Conservation (phyloP, 2,329 filamentous ascomycete genomes). For the Fusarium sp. region DNA sequence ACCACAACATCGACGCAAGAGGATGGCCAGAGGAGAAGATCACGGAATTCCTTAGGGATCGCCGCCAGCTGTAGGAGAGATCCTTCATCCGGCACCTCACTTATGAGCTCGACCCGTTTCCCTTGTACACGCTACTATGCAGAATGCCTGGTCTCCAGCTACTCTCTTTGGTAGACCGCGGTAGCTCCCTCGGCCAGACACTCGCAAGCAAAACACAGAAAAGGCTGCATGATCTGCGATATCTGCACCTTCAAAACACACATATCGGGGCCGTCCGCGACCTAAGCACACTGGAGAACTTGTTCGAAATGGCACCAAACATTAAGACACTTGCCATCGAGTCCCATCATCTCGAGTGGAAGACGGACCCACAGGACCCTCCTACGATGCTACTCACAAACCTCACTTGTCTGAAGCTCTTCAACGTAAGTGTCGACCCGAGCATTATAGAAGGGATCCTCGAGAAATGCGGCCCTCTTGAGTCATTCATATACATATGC, state of each 20-base stretch:
- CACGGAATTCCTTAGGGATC: neutral
- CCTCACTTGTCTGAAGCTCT: neutral
- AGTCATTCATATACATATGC: neutral
- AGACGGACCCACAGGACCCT: rapidly evolving
- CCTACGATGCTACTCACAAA: neutral
- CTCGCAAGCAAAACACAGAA: rapidly evolving
- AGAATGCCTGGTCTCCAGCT: neutral
- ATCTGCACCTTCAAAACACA: neutral
- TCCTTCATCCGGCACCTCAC: neutral
- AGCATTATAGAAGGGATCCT: rapidly evolving
- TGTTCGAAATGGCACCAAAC: neutral
- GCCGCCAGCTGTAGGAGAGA: neutral
- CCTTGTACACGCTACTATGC: neutral
- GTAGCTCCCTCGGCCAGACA: rapidly evolving
- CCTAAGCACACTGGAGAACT: neutral
- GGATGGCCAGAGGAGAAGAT: rapidly evolving
- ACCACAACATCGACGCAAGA: neutral
- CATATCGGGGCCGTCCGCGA: rapidly evolving
- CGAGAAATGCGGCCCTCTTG: neutral
- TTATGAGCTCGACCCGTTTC: rapidly evolving
- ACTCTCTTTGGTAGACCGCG: neutral
- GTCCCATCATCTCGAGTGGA: rapidly evolving
- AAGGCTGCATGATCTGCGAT: neutral
- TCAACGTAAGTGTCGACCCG: rapidly evolving
- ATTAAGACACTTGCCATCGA: neutral